Conservation (phyloP, 345 rosid species). For the Lepidium africanum region DNA sequence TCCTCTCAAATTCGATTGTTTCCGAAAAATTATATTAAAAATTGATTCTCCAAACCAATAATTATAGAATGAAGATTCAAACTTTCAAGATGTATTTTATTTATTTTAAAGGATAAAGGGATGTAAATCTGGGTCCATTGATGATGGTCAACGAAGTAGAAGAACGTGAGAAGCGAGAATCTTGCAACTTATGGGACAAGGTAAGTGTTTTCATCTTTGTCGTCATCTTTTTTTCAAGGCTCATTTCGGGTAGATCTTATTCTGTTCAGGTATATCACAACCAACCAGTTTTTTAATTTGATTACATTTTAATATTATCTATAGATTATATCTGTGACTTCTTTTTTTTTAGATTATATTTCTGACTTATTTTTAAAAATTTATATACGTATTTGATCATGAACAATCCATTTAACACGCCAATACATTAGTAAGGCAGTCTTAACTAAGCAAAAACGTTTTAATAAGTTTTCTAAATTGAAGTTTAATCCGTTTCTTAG, state of each 20-base stretch:
- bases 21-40: no score
- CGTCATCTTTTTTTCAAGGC: not conserved
- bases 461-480: not conserved
- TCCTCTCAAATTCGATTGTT: no score
- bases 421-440: not conserved
- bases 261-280: slow-evolving; percentile 16
- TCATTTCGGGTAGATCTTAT: slow-evolving; percentile 17
- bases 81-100: no score
- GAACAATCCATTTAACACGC: not conserved
- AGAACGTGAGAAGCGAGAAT: slow-evolving; percentile 25
- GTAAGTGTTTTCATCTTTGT: slow-evolving; percentile 11
- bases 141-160: slow-evolving; percentile 18
- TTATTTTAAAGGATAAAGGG: not conserved
- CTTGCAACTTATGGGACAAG: slow-evolving; percentile 15
- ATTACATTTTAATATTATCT: not conserved
- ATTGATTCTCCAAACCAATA: no score
- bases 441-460: not conserved
- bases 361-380: not conserved
- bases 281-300: not conserved
- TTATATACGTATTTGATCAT: not conserved
- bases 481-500: not conserved
- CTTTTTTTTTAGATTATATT: no score
- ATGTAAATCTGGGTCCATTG: not conserved
- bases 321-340: not conserved
- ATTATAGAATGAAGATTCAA: no score